These are phyloP conservation scores for Parachaetomium inaequale DNA, from an alignment of 495 filamentous ascomycete species.

Conservation along the genomic window DNA sequence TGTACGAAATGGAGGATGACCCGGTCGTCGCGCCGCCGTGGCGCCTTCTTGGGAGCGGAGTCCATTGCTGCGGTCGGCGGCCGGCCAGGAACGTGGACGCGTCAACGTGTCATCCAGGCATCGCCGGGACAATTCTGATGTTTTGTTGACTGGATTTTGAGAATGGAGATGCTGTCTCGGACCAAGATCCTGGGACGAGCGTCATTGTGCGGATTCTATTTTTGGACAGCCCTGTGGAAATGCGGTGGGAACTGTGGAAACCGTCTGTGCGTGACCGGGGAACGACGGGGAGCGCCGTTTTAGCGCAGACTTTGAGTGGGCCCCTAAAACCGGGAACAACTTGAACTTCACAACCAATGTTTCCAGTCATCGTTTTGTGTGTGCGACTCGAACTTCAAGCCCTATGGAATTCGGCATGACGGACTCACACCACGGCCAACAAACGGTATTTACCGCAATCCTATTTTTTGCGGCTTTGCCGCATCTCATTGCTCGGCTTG, in stretches of 20 bases:
- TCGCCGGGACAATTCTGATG: constrained; percentile 8
- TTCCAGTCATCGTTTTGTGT: no score
- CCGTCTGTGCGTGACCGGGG: not conserved
- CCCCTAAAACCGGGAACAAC: no score
- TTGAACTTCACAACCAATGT: no score
- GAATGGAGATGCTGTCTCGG: no score
- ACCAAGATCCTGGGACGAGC: not conserved
- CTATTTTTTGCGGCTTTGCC: not conserved
- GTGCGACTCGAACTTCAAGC: no score
- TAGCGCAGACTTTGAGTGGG: not conserved
- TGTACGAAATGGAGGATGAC: constrained; percentile 78
- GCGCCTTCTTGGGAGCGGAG: constrained; percentile 29
- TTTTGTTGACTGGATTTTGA: constrained; percentile 16
- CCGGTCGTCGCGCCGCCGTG: constrained; percentile 57
- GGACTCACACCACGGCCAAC: not conserved
- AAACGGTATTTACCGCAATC: not conserved
- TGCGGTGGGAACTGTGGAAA: constrained; percentile 4
- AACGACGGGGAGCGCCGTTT: not conserved
- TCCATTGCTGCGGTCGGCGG: constrained; percentile 12
- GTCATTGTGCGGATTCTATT: not conserved
- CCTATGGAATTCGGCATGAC: no score
- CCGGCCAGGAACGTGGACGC: not conserved
- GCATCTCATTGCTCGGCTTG: no score
- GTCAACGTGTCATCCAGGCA: constrained; percentile 8
- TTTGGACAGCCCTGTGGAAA: not conserved